Base-by-base conservation (phyloP, 129 eudicot genomes). In the Lactuca sativa region DNA sequence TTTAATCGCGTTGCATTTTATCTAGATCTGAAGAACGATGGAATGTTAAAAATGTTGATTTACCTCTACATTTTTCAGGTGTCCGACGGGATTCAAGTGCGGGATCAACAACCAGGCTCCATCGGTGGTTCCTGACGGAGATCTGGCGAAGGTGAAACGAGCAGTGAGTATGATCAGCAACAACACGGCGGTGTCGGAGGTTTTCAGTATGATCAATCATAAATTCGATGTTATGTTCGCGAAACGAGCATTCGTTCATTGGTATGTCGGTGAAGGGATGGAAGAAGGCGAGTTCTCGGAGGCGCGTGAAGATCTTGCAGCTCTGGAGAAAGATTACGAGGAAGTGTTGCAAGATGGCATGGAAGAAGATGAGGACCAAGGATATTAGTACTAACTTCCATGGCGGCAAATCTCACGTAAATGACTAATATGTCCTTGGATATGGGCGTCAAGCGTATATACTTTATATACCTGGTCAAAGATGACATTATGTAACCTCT, bases 81-180 rank as follows among this genome's bases (percentile, higher is more conserved):
- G 93, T 62, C 93, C 93, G 16, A 86, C 92, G 37, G 92, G 86
- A 3, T 86, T 86, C 84, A 86, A 86, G 70, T 86, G 92, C 73
- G 92, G 89, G 43, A 85, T 82, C 76, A 85, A 85, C 75, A 64
- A 76, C 78, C 78, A 85, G 67, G 82, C 90, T 3, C 91, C 93
- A 12, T 59, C 84, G 12, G 84, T 66, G 77, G 93, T 86, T 0
- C 93, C 93, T 0, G 93, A 86, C 13, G 93, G 89, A 51, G 86
- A 86, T 69, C 86, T 86, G 31, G 93, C 93, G 8, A 71, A 73
- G 68, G 85, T 76, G 69, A 81, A 76, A 71, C 78, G 93, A 12
- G 93, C 93, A 34, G 93, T 86, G 25, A 83, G 92, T 73, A 86
- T 83, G 92, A 86, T 86, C 59, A 83, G 88, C 88, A 86, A 86